Evolutionary conservation across 1,284 basidiomycete genomes (phyloP).

Genomic region (Sporisorium iseilematis-ciliati): DNA sequence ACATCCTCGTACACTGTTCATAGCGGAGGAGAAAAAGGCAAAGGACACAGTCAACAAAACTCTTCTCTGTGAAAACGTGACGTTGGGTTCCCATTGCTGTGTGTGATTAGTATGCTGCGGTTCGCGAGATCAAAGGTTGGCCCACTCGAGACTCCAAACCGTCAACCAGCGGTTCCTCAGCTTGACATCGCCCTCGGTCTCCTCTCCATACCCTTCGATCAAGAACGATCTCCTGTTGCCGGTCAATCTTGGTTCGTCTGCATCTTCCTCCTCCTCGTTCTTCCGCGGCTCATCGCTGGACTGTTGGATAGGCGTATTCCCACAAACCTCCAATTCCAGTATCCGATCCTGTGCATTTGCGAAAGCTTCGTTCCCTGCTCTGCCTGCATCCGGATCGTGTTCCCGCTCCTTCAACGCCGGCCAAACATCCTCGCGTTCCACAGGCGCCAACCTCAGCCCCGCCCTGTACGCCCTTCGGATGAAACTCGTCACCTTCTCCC

Average conservation of each 20-base stretch:
- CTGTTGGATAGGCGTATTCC: conserved; percentile 44
- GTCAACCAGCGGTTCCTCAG: conserved; percentile 53
- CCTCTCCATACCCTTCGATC: conserved; percentile 41
- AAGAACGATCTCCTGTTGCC: conserved; percentile 35
- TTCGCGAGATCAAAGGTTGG: conserved; percentile 1
- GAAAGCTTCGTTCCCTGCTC: conserved; percentile 36
- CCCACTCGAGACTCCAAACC: conserved; percentile 50
- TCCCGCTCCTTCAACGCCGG: conserved; percentile 1
- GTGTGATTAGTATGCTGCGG: background rate
- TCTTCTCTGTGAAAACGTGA: background rate
- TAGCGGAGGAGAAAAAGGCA: conserved; percentile 14
- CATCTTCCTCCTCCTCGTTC: conserved; percentile 20
- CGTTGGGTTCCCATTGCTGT: conserved; percentile 21
- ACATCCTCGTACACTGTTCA: conserved; percentile 16
- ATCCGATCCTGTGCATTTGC: conserved; percentile 30
- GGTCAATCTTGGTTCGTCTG: conserved; percentile 36
- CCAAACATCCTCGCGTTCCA: conserved; percentile 28
- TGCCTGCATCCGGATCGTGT: conserved; percentile 18
- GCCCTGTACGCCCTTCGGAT: conserved; percentile 48
- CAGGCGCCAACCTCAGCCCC: conserved; percentile 47
- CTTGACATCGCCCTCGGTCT: conserved; percentile 44
- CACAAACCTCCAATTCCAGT: conserved; percentile 57
- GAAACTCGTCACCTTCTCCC: conserved; percentile 60
- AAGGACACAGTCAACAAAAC: conserved; percentile 39
- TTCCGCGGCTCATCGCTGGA: background rate